Evolutionary conservation across 106 monocot genomes (phyloP).

Genomic region (Platanthera zijinensis): DNA sequence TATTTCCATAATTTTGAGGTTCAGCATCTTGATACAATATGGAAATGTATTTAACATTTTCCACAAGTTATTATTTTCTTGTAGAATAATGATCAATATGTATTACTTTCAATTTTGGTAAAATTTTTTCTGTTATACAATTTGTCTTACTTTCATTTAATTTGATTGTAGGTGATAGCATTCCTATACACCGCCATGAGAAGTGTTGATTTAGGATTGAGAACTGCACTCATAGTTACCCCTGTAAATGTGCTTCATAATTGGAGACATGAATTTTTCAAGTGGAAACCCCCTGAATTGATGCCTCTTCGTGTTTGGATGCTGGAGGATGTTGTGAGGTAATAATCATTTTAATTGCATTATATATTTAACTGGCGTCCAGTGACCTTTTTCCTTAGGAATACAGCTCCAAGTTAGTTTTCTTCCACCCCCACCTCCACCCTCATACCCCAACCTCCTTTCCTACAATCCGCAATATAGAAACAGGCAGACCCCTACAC

Average conservation of each 20-base stretch:
- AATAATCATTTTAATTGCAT: background rate
- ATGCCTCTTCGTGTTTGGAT: conserved; percentile 81
- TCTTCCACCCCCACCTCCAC: too few relatives aligned
- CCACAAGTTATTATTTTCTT: background rate
- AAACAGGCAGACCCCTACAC: background rate
- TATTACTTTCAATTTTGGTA: background rate
- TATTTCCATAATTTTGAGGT: background rate
- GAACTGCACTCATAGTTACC: conserved; percentile 76
- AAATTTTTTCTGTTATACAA: background rate
- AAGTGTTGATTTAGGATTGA: conserved; percentile 61
- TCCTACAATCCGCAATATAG: background rate
- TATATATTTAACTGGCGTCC: background rate
- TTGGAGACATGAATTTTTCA: conserved; percentile 79
- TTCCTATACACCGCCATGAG: conserved; percentile 87
- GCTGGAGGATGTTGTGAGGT: conserved; percentile 92
- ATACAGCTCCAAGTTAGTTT: too few relatives aligned
- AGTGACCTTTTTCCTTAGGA: too few relatives aligned
- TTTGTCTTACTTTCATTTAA: background rate
- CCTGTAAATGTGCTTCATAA: conserved; percentile 99
- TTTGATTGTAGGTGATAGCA: conserved; percentile 68
- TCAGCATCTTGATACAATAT: background rate
- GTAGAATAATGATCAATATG: background rate
- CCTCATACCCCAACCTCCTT: background rate
- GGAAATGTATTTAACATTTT: background rate
- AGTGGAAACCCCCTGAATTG: conserved; percentile 76